Evolutionary conservation across 2,329 filamentous ascomycete species (phyloP).

Genomic region (Chalara sp.): DNA sequence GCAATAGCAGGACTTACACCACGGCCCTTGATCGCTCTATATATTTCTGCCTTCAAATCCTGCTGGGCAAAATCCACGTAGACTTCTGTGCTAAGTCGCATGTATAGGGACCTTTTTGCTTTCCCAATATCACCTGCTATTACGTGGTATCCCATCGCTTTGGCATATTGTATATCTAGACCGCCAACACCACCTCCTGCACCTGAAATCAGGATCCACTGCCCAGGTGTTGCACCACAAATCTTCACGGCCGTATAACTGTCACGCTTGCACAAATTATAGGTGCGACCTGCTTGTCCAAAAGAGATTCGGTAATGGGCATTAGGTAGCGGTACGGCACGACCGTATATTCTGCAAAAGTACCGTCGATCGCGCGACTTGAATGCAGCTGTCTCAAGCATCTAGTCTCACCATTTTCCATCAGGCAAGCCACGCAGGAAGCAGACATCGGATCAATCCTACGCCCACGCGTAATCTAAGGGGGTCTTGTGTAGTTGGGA

Average conservation of each 20-base stretch:
- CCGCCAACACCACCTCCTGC: conserved; percentile 20
- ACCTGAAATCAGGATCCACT: conserved; percentile 19
- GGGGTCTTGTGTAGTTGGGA: conserved; percentile 45
- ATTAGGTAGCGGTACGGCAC: conserved; percentile 49
- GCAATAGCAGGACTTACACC: conserved; percentile 55
- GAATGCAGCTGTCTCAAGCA: conserved; percentile 30
- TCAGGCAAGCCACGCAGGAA: conserved; percentile 28
- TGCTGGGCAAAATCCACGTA: conserved; percentile 22
- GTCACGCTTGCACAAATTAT: conserved; percentile 70
- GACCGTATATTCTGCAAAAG: conserved; percentile 33
- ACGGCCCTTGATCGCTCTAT: conserved; percentile 12
- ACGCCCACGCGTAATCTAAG: conserved; percentile 59
- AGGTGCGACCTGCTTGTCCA: conserved; percentile 46
- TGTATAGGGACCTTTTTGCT: conserved; percentile 14
- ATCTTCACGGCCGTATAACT: conserved; percentile 59
- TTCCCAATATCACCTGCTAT: conserved; percentile 22
- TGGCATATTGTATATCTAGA: conserved; percentile 17
- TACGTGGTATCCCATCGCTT: conserved; percentile 13
- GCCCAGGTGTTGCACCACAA: conserved; percentile 29
- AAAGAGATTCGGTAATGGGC: conserved; percentile 42
- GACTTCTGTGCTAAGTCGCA: conserved; percentile 14
- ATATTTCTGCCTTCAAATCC: conserved; percentile 20
- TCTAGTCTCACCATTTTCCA: conserved; percentile 30
- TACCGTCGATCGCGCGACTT: conserved; percentile 25
- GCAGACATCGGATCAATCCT: conserved; percentile 32